These are phyloP conservation scores for Trichomonas vaginalis DNA, from an alignment of 208 protist genomes.

Conservation along the genomic window DNA sequence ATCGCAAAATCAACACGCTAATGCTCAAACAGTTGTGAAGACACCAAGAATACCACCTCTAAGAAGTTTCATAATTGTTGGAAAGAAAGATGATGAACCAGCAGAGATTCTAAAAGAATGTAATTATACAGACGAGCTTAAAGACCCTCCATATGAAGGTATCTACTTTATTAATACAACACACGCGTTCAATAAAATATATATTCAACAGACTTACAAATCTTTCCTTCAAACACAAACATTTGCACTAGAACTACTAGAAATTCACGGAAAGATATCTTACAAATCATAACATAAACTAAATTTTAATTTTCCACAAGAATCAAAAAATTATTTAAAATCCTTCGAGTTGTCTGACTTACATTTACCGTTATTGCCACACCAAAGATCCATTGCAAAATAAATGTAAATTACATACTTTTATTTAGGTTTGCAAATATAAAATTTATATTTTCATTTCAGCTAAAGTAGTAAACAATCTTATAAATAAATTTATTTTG, in stretches of 20 bases:
- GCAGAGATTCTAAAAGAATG: not conserved
- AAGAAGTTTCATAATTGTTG: not conserved
- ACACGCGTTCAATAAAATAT: not conserved
- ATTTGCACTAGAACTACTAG: not conserved
- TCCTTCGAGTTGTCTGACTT: no score
- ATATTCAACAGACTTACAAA: not conserved
- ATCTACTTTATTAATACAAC: not conserved
- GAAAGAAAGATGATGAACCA: not conserved
- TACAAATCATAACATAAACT: no score
- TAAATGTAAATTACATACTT: no score
- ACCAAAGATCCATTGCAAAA: no score
- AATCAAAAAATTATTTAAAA: no score
- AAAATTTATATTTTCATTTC: no score
- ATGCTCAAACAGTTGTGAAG: not conserved
- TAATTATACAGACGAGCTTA: not conserved
- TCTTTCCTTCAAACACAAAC: not conserved
- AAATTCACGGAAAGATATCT: not conserved
- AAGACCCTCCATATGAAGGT: not conserved
- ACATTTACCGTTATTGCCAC: no score
- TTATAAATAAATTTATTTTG: no score
- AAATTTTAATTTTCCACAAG: no score
- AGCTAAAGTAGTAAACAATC: no score
- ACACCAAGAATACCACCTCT: not conserved
- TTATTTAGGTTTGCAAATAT: no score
- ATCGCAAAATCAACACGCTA: no score